Percentiles rank a stretch among this genome's conserved stretches.
Conservation (phyloP, 2,329 filamentous ascomycete genomes). For the Colletotrichum shisoi region DNA sequence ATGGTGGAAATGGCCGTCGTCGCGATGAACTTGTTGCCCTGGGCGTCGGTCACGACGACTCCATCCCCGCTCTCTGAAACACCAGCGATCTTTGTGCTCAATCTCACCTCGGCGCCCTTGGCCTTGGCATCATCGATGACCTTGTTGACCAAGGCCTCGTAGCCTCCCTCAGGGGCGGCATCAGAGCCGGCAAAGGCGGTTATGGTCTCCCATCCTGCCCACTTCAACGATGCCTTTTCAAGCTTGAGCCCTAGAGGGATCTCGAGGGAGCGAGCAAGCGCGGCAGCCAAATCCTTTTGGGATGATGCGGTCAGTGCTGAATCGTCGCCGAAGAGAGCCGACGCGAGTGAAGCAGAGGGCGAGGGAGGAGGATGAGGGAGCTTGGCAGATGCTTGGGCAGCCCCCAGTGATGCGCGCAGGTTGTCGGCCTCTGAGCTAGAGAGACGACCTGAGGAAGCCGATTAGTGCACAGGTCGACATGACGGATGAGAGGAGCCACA, state of each 20-base stretch:
- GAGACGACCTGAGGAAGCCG: slow-evolving; percentile 20
- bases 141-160: slow-evolving; percentile 28
- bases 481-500: not conserved
- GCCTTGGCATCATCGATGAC: slow-evolving; percentile 33
- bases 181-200: slow-evolving; percentile 34
- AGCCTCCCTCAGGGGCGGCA: slow-evolving; percentile 36
- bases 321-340: slow-evolving; percentile 23
- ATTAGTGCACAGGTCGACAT: not conserved
- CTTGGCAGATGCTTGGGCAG: slow-evolving; percentile 32
- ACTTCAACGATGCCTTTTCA: slow-evolving; percentile 36
- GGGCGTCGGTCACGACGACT: slow-evolving; percentile 25
- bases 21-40: slow-evolving; percentile 34
- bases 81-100: slow-evolving; percentile 24
- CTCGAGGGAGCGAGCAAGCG: slow-evolving; percentile 35
- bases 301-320: slow-evolving; percentile 12
- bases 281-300: slow-evolving; percentile 25
- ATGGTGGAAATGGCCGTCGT: slow-evolving; percentile 36
- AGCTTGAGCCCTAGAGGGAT: slow-evolving; percentile 35
- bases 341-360: slow-evolving; percentile 30
- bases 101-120: slow-evolving; percentile 31
- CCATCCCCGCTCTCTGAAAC: slow-evolving; percentile 16
- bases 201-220: slow-evolving; percentile 32
- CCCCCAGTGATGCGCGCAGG: slow-evolving; percentile 28
- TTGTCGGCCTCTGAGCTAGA: slow-evolving; percentile 22
- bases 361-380: slow-evolving; percentile 28